These are phyloP conservation scores for Ascochyta koolunga DNA, from an alignment of 2,329 filamentous ascomycete species.

Conservation along the genomic window DNA sequence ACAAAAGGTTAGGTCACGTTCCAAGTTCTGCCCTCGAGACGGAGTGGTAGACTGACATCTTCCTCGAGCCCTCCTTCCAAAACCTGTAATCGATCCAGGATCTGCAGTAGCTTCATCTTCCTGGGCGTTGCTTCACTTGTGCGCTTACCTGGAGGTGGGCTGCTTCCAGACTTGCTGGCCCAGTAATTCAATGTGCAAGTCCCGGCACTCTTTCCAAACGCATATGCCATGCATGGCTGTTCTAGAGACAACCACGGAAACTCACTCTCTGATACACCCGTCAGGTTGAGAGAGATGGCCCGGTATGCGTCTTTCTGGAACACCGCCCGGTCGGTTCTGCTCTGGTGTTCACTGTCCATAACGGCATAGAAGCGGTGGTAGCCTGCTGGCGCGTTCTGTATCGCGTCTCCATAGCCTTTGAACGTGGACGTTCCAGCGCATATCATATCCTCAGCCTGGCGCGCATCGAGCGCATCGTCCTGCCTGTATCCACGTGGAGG, in stretches of 20 bases:
- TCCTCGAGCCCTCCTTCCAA: constrained; percentile 52
- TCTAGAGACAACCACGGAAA: constrained; percentile 74
- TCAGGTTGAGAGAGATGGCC: constrained; percentile 48
- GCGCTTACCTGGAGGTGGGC: constrained; percentile 63
- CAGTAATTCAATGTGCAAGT: constrained; percentile 76
- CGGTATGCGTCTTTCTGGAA: constrained; percentile 45
- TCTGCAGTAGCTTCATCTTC: constrained; percentile 61
- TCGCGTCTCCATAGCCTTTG: constrained; percentile 47
- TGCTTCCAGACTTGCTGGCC: constrained; percentile 63
- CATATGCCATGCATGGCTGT: constrained; percentile 73
- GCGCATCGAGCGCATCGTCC: constrained; percentile 39
- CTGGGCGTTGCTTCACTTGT: constrained; percentile 66
- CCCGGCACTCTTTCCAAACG: constrained; percentile 69
- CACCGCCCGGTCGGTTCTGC: constrained; percentile 46
- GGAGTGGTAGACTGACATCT: constrained; percentile 46
- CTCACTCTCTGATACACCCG: constrained; percentile 41
- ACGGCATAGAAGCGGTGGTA: constrained; percentile 50
- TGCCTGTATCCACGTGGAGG: constrained; percentile 47
- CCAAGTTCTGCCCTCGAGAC: constrained; percentile 6
- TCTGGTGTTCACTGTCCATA: constrained; percentile 47
- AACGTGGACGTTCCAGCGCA: constrained; percentile 48
- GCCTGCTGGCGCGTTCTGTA: constrained; percentile 44
- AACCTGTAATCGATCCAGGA: constrained; percentile 51
- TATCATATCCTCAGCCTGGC: constrained; percentile 48
- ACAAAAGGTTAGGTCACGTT: constrained; percentile 41